Base-by-base conservation (phyloP, 2,329 filamentous ascomycete species). In the Bimuria novae-zelandiae region DNA sequence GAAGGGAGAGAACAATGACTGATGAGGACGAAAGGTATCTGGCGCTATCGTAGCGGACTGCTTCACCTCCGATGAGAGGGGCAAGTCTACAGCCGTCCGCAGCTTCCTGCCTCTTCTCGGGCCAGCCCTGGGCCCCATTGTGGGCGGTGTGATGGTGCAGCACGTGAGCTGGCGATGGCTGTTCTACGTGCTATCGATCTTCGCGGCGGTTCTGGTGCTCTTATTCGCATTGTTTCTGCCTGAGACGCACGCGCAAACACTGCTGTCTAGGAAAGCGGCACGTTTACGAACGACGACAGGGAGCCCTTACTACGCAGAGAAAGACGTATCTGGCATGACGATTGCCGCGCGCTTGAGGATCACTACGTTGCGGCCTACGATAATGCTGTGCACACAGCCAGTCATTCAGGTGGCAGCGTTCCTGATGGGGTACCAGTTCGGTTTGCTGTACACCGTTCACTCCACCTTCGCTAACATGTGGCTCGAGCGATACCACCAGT, bases 351-450 rank as follows among this genome's bases (percentile, higher is more conserved):
- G 47, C 14, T 35, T 63, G 14, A 52, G 51, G 25, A 27, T 55
- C 8, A 68, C 73, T 16, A 71, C 81, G 49, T 57, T 76, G 23
- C 69, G 86, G 2, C 82, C 82, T 0, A 80, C 78, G 5, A 80
- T 79, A 54, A 75, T 85, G 42, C 73, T 82, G 17, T 68, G 85
- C 7, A 75, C 79, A 12, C 82, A 81, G 32, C 77, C 84, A 0
- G 79, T 82, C 37, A 75, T 81, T 14, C 76, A 80, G 44, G 55
- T 75, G 16, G 68, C 78, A 39, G 73, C 70, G 5, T 49, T 76
- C 3, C 75, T 75, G 59, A 69, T 75, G 55, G 74, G 74, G 0
- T 60, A 76, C 42, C 62, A 75, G 5, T 79, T 78, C 51, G 75
- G 71, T 6, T 67, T 74, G 44, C 49, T 67, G 2, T 68, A 64